Conservation (phyloP, 164 flowering plant genomes). For the Vitis rupestris region DNA sequence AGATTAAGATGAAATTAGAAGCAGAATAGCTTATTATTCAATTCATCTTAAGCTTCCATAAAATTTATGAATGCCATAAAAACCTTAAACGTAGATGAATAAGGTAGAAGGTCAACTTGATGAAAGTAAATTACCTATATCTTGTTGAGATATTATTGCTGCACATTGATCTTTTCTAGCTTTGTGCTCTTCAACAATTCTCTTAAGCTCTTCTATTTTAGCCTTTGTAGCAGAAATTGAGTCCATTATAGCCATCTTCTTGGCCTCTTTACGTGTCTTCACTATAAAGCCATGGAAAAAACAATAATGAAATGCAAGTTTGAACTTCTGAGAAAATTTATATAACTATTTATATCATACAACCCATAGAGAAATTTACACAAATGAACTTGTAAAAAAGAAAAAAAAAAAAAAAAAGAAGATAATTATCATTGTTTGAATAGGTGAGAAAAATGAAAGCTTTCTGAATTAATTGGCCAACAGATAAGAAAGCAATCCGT, state of each 20-base stretch:
- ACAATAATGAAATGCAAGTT: neutral
- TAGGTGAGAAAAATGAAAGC: too few relatives aligned
- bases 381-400: neutral
- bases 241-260: slow-evolving; percentile 51
- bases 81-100: neutral
- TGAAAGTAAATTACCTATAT: slow-evolving; percentile 30
- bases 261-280: slow-evolving; percentile 84
- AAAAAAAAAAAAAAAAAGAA: too few relatives aligned
- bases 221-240: slow-evolving; percentile 57
- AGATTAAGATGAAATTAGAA: neutral
- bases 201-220: slow-evolving; percentile 57
- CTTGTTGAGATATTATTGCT: slow-evolving; percentile 50
- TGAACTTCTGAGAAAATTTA: too few relatives aligned
- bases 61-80: neutral
- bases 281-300: slow-evolving; percentile 40
- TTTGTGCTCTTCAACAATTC: slow-evolving; percentile 45
- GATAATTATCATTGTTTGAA: too few relatives aligned
- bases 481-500: too few relatives aligned
- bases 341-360: neutral
- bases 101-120: too few relatives aligned
- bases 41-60: neutral
- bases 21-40: neutral
- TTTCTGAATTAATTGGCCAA: too few relatives aligned
- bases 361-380: neutral
- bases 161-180: slow-evolving; percentile 58